These are phyloP conservation scores for Meyerozyma smithsonii DNA, from an alignment of 1,139 yeast genomes.

Conservation along the genomic window DNA sequence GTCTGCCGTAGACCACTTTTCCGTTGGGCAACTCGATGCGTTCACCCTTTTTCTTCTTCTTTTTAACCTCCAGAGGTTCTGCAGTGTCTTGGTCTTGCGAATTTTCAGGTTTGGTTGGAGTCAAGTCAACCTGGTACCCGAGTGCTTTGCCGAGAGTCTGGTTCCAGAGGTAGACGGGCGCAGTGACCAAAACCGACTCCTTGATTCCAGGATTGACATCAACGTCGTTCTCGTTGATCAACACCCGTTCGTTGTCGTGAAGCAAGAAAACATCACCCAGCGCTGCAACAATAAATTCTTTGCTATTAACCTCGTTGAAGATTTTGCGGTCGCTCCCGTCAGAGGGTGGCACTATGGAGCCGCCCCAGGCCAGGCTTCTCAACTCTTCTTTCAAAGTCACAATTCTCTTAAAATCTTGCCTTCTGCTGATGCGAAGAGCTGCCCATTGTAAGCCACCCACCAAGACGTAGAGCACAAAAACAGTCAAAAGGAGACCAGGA, in stretches of 20 bases:
- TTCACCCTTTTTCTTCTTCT: conserved; percentile 36
- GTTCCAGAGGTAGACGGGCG: conserved; percentile 46
- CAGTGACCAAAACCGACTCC: conserved; percentile 50
- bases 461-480: conserved; percentile 44
- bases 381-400: conserved; percentile 46
- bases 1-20: conserved; percentile 49
- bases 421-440: conserved; percentile 49
- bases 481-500: conserved; percentile 55
- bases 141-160: conserved; percentile 34
- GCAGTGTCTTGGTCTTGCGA: too few relatives aligned
- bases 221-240: conserved; percentile 37
- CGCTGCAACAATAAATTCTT: conserved; percentile 58
- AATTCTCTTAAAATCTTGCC: conserved; percentile 60
- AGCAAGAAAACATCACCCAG: conserved; percentile 65
- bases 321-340: conserved; percentile 45
- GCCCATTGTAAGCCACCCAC: conserved; percentile 57
- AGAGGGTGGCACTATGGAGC: conserved; percentile 42
- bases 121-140: conserved; percentile 17
- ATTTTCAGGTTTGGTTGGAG: too few relatives aligned
- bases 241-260: conserved; percentile 45
- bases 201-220: conserved; percentile 38
- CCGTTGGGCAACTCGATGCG: conserved; percentile 56
- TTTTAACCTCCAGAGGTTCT: conserved; percentile 21
- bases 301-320: conserved; percentile 38
- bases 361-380: conserved; percentile 57